phyloP scores from a whole-genome alignment of 768 basidiomycete species.

The Scleroderma bovista region DNA sequence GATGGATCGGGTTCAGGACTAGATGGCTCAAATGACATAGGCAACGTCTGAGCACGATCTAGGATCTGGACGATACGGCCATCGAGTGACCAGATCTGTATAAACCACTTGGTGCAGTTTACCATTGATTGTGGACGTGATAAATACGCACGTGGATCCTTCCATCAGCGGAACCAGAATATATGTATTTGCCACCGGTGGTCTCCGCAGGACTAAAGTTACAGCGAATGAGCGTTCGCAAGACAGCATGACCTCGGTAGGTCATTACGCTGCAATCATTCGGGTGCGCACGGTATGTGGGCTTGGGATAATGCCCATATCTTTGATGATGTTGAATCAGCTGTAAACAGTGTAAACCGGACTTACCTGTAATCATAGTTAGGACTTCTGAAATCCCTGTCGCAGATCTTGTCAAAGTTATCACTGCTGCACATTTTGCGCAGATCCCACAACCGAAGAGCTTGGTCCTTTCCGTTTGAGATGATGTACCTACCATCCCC shows the following conservation, averaged over 20 bases:
- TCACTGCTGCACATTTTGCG: constrained; percentile 81
- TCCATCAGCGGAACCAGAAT: constrained; percentile 88
- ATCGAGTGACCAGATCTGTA: constrained; percentile 91
- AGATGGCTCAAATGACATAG: constrained; percentile 71
- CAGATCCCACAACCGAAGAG: constrained; percentile 87
- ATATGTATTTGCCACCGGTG: constrained; percentile 90
- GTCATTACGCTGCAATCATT: constrained; percentile 93
- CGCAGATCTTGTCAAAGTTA: constrained; percentile 55
- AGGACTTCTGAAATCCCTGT: constrained; percentile 48
- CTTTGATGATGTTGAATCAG: constrained; percentile 32
- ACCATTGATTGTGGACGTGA: constrained; percentile 2
- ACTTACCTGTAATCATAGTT: constrained; percentile 82
- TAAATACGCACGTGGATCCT: constrained; percentile 62
- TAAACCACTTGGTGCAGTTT: neutral
- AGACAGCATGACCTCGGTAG: constrained; percentile 85
- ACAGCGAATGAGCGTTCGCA: constrained; percentile 90
- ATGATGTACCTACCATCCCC: constrained; percentile 95
- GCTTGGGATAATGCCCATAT: constrained; percentile 60
- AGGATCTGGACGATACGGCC: constrained; percentile 79
- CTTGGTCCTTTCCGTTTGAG: constrained; percentile 95
- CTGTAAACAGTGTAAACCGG: neutral
- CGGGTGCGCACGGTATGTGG: constrained; percentile 63
- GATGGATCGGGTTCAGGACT: constrained; percentile 42
- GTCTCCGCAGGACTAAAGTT: constrained; percentile 93
- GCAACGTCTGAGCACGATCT: constrained; percentile 69